A percentile compares a stretch with the other conserved stretches of the same genome.
Conservation (phyloP, 495 filamentous ascomycete genomes). For the Penicillium argentinense region DNA sequence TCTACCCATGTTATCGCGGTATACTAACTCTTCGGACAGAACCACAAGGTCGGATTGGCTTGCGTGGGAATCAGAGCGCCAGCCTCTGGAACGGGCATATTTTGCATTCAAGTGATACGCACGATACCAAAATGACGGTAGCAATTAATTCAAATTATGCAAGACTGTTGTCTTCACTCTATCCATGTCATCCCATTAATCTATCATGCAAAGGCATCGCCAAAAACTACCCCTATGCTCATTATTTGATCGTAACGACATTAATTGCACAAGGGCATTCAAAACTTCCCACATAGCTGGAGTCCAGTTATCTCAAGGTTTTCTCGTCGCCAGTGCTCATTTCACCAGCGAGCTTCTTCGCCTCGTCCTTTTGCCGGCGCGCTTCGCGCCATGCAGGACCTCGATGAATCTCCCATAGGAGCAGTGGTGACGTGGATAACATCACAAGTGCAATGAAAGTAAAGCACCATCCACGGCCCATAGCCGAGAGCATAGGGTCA, state of each 20-base stretch:
- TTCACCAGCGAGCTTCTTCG: slow-evolving; percentile 7
- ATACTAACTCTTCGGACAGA: slow-evolving; percentile 41
- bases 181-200: too few relatives aligned
- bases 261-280: too few relatives aligned
- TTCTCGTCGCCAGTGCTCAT: slow-evolving; percentile 3
- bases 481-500: slow-evolving; percentile 61
- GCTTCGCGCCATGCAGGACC: slow-evolving; percentile 52
- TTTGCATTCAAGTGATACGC: slow-evolving; percentile 43
- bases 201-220: too few relatives aligned
- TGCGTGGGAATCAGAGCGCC: slow-evolving; percentile 84
- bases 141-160: background rate
- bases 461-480: slow-evolving; percentile 70
- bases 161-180: too few relatives aligned
- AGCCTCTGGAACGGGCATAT: slow-evolving; percentile 68
- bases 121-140: background rate
- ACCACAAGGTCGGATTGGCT: slow-evolving; percentile 95
- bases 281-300: too few relatives aligned
- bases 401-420: slow-evolving; percentile 45
- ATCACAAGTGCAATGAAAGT: slow-evolving; percentile 62
- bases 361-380: slow-evolving; percentile 27
- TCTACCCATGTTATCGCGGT: slow-evolving; percentile 1
- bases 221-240: too few relatives aligned
- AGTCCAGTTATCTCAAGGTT: too few relatives aligned
- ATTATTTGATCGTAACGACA: slow-evolving; percentile 3
- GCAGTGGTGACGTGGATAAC: slow-evolving; percentile 49